Evolutionary conservation across 345 rosid genomes (phyloP).

Genomic region (Nasturtium officinale): DNA sequence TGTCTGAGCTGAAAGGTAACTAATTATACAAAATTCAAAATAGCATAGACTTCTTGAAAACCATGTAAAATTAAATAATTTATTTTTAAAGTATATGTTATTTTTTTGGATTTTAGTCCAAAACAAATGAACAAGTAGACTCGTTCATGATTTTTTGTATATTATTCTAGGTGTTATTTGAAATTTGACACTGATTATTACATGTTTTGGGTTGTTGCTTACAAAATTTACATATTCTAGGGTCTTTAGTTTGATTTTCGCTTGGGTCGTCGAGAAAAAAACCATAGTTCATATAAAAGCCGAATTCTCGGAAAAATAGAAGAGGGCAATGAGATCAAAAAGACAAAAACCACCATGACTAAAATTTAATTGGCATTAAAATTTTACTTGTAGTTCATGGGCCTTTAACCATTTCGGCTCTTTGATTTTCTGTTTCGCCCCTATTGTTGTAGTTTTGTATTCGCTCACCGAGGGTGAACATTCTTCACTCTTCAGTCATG

Average conservation of each 20-base stretch:
- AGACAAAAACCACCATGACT: too few species aligned
- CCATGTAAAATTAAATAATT: background rate
- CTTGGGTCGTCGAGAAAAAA: too few species aligned
- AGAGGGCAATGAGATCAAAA: background rate
- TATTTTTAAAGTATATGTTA: background rate
- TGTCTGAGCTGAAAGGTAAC: background rate
- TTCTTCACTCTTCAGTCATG: background rate
- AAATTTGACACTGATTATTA: background rate
- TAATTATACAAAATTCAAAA: background rate
- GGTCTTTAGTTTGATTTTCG: too few species aligned
- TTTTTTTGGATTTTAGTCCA: background rate
- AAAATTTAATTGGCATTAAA: too few species aligned
- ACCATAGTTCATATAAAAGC: background rate
- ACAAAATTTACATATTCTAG: background rate
- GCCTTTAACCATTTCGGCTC: slow-evolving; percentile 16
- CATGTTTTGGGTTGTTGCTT: background rate
- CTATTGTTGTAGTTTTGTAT: background rate
- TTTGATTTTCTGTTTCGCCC: background rate
- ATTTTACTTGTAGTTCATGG: background rate
- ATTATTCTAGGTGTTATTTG: background rate
- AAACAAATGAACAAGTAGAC: background rate
- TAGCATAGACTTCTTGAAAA: background rate
- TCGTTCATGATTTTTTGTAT: background rate
- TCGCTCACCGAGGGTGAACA: background rate
- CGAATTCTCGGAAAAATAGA: background rate